Evolutionary conservation across 345 rosid species (phyloP), one percentile per base, ranked within the genome.

Genomic region (Schrenkiella parvula): DNA sequence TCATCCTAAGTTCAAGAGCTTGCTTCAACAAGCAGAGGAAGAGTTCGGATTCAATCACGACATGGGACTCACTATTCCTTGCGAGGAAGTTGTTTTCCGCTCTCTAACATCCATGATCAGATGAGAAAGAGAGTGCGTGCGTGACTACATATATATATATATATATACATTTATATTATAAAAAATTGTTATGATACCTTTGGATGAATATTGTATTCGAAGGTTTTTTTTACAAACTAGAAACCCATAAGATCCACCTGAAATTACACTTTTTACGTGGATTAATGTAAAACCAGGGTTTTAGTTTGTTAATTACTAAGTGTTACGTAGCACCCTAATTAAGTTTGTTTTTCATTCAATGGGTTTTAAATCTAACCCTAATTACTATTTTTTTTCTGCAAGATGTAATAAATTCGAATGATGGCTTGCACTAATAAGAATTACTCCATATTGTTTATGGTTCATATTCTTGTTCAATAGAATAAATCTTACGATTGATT

Each of bases 1-100:
- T 53, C 87, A 83, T 66, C 97, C 99, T 7, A 84, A 88, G 70
- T 95, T 95, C 68, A 96, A 87, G 76, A 79, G 77, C 79, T 70
- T 95, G 56, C 97, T 95, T 73, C 82, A 81, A 68, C 86, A 66
- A 42, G 96, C 99, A 3, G 99, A 95, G 67, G 99, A 95, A 48
- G 99, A 95, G 82, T 95, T 91, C 9, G 99, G 99, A 1, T 95
- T 91, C 26, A 85, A 85, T 66, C 95, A 95, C 58, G 88, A 88
- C 17, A 89, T 89, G 96, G 98, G 99, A 11, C 84, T 95, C 62
- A 95, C 97, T 5, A 89, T 95, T 68, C 99, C 99, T 61, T 91
- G 98, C 71, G 92, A 91, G 82, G 99, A 95, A 81, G 89, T 81
- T 28, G 93, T 85, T 70, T 95, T 95, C 74, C 92, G 83, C 38